These are phyloP conservation scores for Leccinum arenicola DNA, from an alignment of 768 basidiomycete genomes.

Conservation along the genomic window DNA sequence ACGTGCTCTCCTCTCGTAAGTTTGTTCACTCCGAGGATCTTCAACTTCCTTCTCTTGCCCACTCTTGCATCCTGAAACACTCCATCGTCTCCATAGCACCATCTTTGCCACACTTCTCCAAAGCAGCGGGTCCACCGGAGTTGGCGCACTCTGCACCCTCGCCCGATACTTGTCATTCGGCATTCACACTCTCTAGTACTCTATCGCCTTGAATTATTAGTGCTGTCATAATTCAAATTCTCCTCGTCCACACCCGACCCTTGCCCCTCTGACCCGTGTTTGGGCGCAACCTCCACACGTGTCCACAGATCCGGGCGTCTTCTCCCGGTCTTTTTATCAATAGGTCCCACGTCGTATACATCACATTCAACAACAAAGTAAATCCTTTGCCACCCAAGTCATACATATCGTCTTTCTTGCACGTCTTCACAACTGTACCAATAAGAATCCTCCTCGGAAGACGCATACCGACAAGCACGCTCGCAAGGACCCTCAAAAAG, in stretches of 20 bases:
- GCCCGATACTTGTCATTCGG: not conserved
- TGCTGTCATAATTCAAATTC: not conserved
- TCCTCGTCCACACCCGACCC: not conserved
- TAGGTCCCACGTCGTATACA: not conserved
- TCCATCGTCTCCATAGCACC: not conserved
- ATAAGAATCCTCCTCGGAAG: not conserved
- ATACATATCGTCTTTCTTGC: not conserved
- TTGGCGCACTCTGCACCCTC: not conserved
- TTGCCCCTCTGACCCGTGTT: slow-evolving; percentile 1
- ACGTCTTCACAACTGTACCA: slow-evolving; percentile 1
- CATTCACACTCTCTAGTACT: not conserved
- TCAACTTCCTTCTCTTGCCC: not conserved
- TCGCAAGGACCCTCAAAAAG: not conserved
- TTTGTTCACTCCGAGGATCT: slow-evolving; percentile 7
- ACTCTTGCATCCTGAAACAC: not conserved
- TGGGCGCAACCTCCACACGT: slow-evolving; percentile 11
- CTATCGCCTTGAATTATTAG: not conserved
- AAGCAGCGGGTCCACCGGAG: not conserved
- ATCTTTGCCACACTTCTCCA: not conserved
- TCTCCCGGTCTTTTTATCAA: not conserved
- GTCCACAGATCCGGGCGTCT: slow-evolving; percentile 2
- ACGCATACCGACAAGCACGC: no score
- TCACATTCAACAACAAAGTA: not conserved
- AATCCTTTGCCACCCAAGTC: no score
- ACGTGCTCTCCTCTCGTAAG: not conserved